These are phyloP conservation scores for Tricladium varicosporioides DNA, from an alignment of 2,329 filamentous ascomycete genomes.

Conservation along the genomic window DNA sequence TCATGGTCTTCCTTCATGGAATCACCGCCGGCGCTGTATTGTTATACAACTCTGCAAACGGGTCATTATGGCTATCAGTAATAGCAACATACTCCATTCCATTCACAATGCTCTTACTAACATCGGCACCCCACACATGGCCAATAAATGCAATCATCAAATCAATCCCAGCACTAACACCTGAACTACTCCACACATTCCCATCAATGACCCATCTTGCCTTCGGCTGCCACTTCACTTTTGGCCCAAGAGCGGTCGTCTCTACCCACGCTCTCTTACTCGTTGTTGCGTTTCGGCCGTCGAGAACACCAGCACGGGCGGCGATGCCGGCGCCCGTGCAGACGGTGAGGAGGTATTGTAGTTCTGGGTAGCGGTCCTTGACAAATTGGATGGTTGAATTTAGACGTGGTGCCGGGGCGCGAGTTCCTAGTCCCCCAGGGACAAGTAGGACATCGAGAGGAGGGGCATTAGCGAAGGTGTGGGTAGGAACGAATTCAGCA, in stretches of 20 bases:
- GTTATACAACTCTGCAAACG: slow-evolving; percentile 14
- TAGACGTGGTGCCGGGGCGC: slow-evolving; percentile 15
- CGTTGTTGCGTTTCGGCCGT: slow-evolving; percentile 60
- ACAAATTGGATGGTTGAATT: slow-evolving; percentile 42
- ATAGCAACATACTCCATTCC: slow-evolving; percentile 58
- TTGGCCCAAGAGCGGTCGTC: slow-evolving; percentile 45
- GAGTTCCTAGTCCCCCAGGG: slow-evolving; percentile 57
- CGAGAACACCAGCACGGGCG: slow-evolving; percentile 57
- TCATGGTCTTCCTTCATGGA: no score
- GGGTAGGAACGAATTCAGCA: slow-evolving; percentile 13
- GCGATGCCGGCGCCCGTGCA: slow-evolving; percentile 63
- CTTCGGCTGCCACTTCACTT: slow-evolving; percentile 57
- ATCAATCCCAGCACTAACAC: slow-evolving; percentile 63
- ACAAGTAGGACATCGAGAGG: slow-evolving; percentile 49
- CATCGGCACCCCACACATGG: slow-evolving; percentile 50
- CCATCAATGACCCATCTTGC: slow-evolving; percentile 63
- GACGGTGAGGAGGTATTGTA: slow-evolving; percentile 60
- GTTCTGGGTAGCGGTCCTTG: slow-evolving; percentile 40
- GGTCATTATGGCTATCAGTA: slow-evolving; percentile 38
- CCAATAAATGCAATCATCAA: slow-evolving; percentile 56
- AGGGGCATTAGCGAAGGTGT: slow-evolving; percentile 21
- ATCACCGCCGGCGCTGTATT: neutral
- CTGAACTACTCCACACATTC: slow-evolving; percentile 65
- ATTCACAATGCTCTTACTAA: slow-evolving; percentile 47
- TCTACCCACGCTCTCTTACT: slow-evolving; percentile 56